phyloP scores from a whole-genome alignment of 176 grass and related monocot species.

The sorghum (Sorghum bicolor) region DNA sequence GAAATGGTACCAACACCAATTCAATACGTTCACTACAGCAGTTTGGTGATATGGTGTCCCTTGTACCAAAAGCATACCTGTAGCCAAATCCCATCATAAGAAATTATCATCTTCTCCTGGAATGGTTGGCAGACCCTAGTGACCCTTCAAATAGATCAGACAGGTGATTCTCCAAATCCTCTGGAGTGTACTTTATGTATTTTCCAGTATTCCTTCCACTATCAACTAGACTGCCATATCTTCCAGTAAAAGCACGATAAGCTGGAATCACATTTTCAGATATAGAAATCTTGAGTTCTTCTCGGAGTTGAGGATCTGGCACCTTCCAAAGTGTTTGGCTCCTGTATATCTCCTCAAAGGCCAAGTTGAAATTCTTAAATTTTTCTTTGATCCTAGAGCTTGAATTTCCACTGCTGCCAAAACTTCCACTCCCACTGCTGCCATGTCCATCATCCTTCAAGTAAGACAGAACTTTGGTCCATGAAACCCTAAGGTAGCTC shows the following conservation, averaged over 20 bases:
- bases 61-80: constrained; percentile 41
- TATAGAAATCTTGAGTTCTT: constrained; percentile 97
- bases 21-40: constrained; percentile 8
- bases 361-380: constrained; percentile 87
- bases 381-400: constrained; percentile 82
- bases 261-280: constrained; percentile 93
- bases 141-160: constrained; percentile 87
- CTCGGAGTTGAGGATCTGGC: constrained; percentile 73
- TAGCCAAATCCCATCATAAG: constrained; percentile 32
- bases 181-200: constrained; percentile 80
- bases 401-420: constrained; percentile 56
- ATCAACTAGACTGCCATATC: constrained; percentile 74
- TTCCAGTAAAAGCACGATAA: constrained; percentile 90
- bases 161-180: constrained; percentile 83
- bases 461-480: constrained; percentile 85
- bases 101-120: constrained; percentile 54
- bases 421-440: constrained; percentile 42
- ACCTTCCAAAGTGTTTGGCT: constrained; percentile 90
- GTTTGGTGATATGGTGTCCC: constrained; percentile 27
- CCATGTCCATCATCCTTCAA: constrained; percentile 79
- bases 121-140: constrained; percentile 57
- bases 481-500: constrained; percentile 83
- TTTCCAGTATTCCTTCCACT: constrained; percentile 61
- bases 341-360: constrained; percentile 91
- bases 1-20: constrained; percentile 16